Evolutionary conservation across 2,329 filamentous ascomycete species (phyloP), one percentile per base, ranked within the genome.

Genomic region (Paecilomyces sp.): DNA sequence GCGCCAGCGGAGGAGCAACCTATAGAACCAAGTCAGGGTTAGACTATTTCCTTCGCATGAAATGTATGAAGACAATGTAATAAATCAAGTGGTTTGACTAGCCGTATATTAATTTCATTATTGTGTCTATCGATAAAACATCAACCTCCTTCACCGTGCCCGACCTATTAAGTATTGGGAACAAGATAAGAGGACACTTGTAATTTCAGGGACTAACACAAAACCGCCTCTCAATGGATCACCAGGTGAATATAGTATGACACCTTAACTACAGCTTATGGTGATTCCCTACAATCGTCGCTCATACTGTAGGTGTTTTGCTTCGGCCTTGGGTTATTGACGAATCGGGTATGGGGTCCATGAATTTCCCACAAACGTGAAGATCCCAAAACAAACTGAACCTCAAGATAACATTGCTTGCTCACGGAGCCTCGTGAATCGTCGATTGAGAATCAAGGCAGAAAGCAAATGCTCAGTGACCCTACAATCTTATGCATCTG

Each of bases 21-120:
- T n/a, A 52, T 52, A 24, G 57, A 60, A 18, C 57, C 54, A 33
- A 58, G 36, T 61, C 58, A 54, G 15, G 8, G 25, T n/a, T 47
- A 51, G 24, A 50, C 18, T 54, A 41, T 54, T 36, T 24, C 55
- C 50, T 56, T 31, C 8, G 7, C n/a, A 28, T 15, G 58, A 47
- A 52, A 25, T 59, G 41, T 25, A 41, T 54, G 28, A 22, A 25
- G 18, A 47, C 41, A 18, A 47, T 47, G 15, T 47, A 47, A 18
- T 18, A 8, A 47, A 47, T 18, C 6, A 7, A 13, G 13, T 41
- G 13, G 13, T n/a, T 41, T 33, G 8, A 47, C n/a, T 22, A 47
- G 41, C 41, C n/a, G 18, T 18, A 47, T 18, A 22, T 47, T 18
- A 18, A 18, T 22, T n/a, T 18, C 8, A 47, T n/a, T 47, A 47